Percentiles rank a stretch among this genome's conserved stretches.
Conservation (phyloP, 2,329 filamentous ascomycete species). For the Cercospora sp. region DNA sequence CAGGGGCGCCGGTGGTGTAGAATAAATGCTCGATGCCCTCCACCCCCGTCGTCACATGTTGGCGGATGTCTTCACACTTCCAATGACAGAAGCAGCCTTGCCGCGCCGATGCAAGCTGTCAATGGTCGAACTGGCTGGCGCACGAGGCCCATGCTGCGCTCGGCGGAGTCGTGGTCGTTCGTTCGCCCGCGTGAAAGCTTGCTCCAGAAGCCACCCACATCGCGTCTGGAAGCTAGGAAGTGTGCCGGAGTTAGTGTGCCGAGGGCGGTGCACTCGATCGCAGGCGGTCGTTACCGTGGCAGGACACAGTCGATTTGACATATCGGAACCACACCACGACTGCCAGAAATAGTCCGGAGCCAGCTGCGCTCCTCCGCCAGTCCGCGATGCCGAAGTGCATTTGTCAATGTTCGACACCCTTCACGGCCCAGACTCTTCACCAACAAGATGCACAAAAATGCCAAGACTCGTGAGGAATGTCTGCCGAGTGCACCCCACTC, state of each 20-base stretch:
- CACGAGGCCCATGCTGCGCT: not conserved
- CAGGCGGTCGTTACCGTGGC: not conserved
- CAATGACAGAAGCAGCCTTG: not conserved
- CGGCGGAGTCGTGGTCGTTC: not conserved
- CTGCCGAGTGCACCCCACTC: not conserved
- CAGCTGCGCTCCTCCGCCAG: not conserved
- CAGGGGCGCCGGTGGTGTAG: not conserved
- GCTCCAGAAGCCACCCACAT: not conserved
- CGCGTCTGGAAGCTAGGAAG: not conserved
- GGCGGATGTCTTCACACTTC: not conserved
- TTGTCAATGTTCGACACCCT: not conserved
- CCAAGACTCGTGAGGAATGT: not conserved
- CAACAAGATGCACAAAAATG: not conserved
- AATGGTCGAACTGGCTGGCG: not conserved
- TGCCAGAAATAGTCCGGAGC: not conserved
- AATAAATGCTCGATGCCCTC: not conserved
- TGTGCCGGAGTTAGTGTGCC: not conserved
- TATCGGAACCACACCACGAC: not conserved
- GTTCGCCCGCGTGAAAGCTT: not conserved
- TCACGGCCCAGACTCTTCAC: not conserved
- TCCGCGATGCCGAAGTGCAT: not conserved
- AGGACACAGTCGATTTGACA: not conserved
- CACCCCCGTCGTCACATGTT: not conserved
- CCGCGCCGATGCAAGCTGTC: not conserved
- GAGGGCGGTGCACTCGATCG: not conserved